Evolutionary conservation across 106 monocot species (phyloP), one percentile per base, ranked within the genome.

Genomic region (Dendrobium officinale): DNA sequence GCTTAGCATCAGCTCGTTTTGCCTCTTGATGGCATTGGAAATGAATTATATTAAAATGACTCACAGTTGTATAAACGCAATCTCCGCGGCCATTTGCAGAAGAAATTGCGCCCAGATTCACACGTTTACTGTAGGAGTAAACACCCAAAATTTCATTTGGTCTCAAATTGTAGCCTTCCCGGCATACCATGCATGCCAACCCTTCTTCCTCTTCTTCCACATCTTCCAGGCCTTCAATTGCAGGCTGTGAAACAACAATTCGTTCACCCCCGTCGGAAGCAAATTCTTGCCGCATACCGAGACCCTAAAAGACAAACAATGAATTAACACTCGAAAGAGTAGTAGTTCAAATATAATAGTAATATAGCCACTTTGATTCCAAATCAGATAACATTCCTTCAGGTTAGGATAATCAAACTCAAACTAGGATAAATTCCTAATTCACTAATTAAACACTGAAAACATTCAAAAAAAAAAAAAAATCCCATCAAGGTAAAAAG

Each of bases 21-120:
- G 99, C 99, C 79, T 99, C 99, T 80, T 91, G 99, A 85, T 99
- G 99, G 72, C 99, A 99, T 72, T 95, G 99, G 78, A 93, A 99
- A 85, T 99, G 99, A 55, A 99, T 99, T 59, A 93, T 91, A 80
- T 95, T 99, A 80, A 99, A 99, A 82, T 99, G 99, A 78, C 93
- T 95, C 9, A 99, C 99, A 1, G 95, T 95, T 1, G 99, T 99
- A 82, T 95, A 99, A 59, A 99, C 99, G 83, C 88, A 91, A 55
- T 99, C 99, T 5, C 95, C 91, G 47, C 91, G 87, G 6, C 80
- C 79, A 68, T 68, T 87, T 26, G 85, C 88, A 9, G 91, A 83
- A 51, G 85, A 86, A 26, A 81, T 70, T 78, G 90, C 45, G 45
- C 95, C 99, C 40, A 99, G 83, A 56, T 91, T 95, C 64, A 96